These are phyloP conservation scores for Abortiporus biennis DNA, from an alignment of 1,284 basidiomycete genomes.

Conservation along the genomic window DNA sequence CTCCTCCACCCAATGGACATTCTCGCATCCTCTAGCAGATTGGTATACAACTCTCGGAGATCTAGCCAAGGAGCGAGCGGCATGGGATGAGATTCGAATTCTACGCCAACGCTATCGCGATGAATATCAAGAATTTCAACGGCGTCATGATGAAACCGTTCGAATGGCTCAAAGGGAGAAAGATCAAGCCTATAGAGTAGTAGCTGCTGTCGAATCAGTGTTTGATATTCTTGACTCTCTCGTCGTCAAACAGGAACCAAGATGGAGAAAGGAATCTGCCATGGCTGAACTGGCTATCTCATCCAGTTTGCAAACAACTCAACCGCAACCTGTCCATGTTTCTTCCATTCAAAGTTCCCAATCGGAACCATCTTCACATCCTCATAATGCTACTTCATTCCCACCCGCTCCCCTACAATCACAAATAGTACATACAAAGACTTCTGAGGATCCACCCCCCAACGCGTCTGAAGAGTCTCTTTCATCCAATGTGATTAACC, in stretches of 20 bases:
- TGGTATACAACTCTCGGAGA: not conserved
- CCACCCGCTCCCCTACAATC: too few species aligned
- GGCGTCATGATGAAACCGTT: conserved; percentile 15
- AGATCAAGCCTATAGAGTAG: conserved; percentile 14
- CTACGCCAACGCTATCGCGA: conserved; percentile 12
- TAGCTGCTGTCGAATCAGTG: conserved; percentile 10
- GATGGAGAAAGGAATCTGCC: conserved; percentile 12
- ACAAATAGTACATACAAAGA: too few species aligned
- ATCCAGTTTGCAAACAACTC: too few species aligned
- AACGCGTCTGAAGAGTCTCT: too few species aligned
- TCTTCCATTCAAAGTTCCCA: too few species aligned
- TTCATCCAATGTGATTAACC: too few species aligned
- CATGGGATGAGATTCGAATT: not conserved
- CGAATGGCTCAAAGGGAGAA: conserved; percentile 15
- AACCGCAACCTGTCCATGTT: too few species aligned
- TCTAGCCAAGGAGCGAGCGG: conserved; percentile 1
- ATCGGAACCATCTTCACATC: too few species aligned
- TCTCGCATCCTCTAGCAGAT: not conserved
- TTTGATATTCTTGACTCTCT: conserved; percentile 12
- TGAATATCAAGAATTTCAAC: conserved; percentile 14
- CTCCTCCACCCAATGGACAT: not conserved
- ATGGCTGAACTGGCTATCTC: too few species aligned
- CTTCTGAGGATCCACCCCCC: too few species aligned
- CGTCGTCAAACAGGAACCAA: conserved; percentile 11
- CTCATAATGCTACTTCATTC: too few species aligned